These are phyloP conservation scores for Trichophyton rubrum DNA, from an alignment of 2,329 filamentous ascomycete genomes.

Conservation along the genomic window DNA sequence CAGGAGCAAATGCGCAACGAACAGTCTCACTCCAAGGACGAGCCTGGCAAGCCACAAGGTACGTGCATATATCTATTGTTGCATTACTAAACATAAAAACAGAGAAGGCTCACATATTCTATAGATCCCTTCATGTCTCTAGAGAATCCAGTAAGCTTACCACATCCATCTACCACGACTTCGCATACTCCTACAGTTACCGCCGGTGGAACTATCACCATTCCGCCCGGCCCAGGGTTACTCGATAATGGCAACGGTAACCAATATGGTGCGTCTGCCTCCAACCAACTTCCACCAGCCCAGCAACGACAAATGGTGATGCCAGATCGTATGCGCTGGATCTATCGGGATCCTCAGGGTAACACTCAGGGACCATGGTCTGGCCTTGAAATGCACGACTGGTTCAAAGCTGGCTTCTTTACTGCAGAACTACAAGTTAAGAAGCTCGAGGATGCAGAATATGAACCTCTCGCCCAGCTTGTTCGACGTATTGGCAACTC, in stretches of 20 bases:
- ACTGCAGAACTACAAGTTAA: conserved; percentile 88
- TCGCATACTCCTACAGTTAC: conserved; percentile 28
- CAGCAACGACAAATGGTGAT: conserved; percentile 91
- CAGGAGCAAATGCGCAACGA: conserved; percentile 73
- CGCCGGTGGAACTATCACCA: conserved; percentile 18
- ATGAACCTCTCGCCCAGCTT: conserved; percentile 86
- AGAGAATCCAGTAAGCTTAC: conserved; percentile 23
- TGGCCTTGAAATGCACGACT: conserved; percentile 97
- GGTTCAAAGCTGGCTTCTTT: conserved; percentile 98
- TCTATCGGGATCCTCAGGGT: conserved; percentile 89
- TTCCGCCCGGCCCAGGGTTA: conserved; percentile 20
- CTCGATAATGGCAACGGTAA: conserved; percentile 24
- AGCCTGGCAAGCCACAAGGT: conserved; percentile 48
- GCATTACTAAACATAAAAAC: not conserved
- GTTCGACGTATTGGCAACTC: conserved; percentile 96
- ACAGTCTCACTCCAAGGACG: conserved; percentile 50
- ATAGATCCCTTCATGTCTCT: conserved; percentile 20
- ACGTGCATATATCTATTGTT: conserved; percentile 23
- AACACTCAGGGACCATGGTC: conserved; percentile 90
- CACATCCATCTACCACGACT: conserved; percentile 21
- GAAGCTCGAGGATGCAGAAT: conserved; percentile 84
- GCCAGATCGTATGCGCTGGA: conserved; percentile 98
- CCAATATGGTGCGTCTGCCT: conserved; percentile 29
- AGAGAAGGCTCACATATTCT: conserved; percentile 7
- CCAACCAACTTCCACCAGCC: conserved; percentile 53